Base-by-base conservation (phyloP, 1,284 basidiomycete genomes). In the Retiboletus flavoniger region DNA sequence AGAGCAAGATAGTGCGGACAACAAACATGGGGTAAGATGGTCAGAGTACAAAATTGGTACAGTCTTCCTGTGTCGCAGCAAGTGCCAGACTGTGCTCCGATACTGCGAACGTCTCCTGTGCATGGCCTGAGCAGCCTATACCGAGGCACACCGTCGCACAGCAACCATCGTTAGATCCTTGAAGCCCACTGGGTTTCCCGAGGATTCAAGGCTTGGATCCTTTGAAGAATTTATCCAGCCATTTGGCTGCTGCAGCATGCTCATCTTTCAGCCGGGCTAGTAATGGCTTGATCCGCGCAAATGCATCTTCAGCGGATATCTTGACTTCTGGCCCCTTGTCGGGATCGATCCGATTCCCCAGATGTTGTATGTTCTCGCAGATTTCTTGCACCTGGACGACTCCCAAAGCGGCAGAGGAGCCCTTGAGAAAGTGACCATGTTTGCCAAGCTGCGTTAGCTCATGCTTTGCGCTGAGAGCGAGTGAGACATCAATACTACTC, bases 381-480 rank as follows among this genome's bases (percentile, higher is more conserved):
- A 87, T 85, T 28, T 76, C 79, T 68, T 93, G 86, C 52, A 98
- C 93, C 63, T 83, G 84, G 60, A 78, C 76, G 39, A 95, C 83
- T 35, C 94, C 94, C 41, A 97, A 80, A 2, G 95, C 92, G 14
- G 94, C 94, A 31, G 92, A 95, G 2, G 93, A 95, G 47, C 94
- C 95, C 72, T 97, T 98, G 68, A 98, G 84, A 72, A 93, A 98
- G 72, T 98, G 95, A 0, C 94, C 95, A 11, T 92, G 78, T 16
- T 78, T 77, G 4, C 90, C 89, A 14, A 97, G 81, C 60, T 84
- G 74, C 8, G 66, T 62, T 14, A 95, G 79, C 61, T 92, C 79
- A 58, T 84, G 77, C 24, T 65, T 70, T 40, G 67, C 64, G 58
- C 89, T 93, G 71, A 34, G 51, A 39, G 52, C 42, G 46, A 52